Evolutionary conservation across 306 rosid genomes (phyloP).

Genomic region (Glycyrrhiza uralensis): DNA sequence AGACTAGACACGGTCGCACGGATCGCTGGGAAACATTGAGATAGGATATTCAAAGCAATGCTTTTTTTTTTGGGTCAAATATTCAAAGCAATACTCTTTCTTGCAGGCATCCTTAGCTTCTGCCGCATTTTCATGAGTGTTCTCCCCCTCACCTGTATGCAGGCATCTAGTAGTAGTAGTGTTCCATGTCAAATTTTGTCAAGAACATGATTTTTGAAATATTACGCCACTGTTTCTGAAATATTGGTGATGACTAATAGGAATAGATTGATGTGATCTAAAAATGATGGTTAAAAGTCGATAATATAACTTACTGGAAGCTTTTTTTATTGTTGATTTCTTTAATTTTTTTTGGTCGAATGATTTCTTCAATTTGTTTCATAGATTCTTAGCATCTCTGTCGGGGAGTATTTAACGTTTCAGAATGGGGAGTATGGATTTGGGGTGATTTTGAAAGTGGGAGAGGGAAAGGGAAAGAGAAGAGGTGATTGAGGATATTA

Average conservation of each 20-base stretch:
- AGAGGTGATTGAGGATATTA: too few species aligned
- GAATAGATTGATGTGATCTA: not conserved
- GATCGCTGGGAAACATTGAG: slow-evolving; percentile 65
- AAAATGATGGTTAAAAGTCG: not conserved
- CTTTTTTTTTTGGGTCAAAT: too few species aligned
- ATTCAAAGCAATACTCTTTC: not conserved
- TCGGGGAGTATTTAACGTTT: too few species aligned
- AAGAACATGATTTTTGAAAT: not conserved
- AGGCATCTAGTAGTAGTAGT: slow-evolving; percentile 8
- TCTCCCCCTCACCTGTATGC: not conserved
- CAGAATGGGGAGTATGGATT: too few species aligned
- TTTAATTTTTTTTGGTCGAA: too few species aligned
- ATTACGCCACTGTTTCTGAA: not conserved
- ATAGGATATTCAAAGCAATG: not conserved
- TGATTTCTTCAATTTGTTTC: too few species aligned
- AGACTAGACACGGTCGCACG: slow-evolving; percentile 74
- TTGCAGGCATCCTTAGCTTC: not conserved
- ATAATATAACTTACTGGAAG: too few species aligned
- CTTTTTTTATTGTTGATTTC: too few species aligned
- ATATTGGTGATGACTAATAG: not conserved
- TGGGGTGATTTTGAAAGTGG: too few species aligned
- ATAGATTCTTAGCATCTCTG: too few species aligned
- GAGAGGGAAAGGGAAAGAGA: too few species aligned
- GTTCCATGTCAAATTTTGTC: not conserved
- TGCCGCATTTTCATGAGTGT: not conserved